A percentile compares a stretch with the other conserved stretches of the same genome.
Evolutionary conservation across 768 basidiomycete species (phyloP).

Genomic region (Lactarius hengduanensis): DNA sequence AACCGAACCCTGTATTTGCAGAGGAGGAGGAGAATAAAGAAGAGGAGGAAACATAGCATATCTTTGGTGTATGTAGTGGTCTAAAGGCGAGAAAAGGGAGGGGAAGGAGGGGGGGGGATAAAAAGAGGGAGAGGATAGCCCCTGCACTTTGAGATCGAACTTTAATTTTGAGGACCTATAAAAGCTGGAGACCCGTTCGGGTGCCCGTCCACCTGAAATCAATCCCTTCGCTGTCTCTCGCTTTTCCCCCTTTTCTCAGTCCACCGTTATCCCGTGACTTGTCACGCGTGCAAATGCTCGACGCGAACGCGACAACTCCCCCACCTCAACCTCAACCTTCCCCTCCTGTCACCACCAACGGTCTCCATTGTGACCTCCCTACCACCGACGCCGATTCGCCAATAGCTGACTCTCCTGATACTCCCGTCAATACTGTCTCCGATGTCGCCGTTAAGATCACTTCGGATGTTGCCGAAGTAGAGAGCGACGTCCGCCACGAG

Average conservation of each 20-base stretch:
- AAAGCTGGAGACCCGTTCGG: conserved; percentile 68
- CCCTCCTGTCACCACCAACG: conserved; percentile 26
- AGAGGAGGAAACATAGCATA: conserved; percentile 39
- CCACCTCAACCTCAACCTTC: conserved; percentile 34
- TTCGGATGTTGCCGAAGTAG: conserved; percentile 58
- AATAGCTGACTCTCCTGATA: conserved; percentile 54
- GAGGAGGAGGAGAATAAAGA: conserved; percentile 55
- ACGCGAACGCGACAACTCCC: conserved; percentile 41
- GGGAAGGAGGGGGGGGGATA: conserved; percentile 20
- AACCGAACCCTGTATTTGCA: conserved; percentile 84
- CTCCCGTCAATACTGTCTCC: conserved; percentile 53
- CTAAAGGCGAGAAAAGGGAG: conserved; percentile 29
- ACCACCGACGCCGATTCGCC: conserved; percentile 24
- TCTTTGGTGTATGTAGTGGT: conserved; percentile 23
- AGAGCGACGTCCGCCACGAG: conserved; percentile 67
- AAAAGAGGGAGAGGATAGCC: conserved; percentile 50
- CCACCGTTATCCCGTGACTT: conserved; percentile 51
- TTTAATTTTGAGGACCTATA: conserved; percentile 80
- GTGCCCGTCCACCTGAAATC: conserved; percentile 69
- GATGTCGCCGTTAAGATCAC: conserved; percentile 61
- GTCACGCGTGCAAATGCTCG: conserved; percentile 73
- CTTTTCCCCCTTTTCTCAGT: conserved; percentile 30
- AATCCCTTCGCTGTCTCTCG: conserved; percentile 51
- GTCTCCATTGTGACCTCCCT: conserved; percentile 24
- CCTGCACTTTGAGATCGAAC: conserved; percentile 81